A percentile compares a stretch with the other conserved stretches of the same genome.
phyloP scores from a whole-genome alignment of 352 stramenopile species.

The Phytophthora foliorum region DNA sequence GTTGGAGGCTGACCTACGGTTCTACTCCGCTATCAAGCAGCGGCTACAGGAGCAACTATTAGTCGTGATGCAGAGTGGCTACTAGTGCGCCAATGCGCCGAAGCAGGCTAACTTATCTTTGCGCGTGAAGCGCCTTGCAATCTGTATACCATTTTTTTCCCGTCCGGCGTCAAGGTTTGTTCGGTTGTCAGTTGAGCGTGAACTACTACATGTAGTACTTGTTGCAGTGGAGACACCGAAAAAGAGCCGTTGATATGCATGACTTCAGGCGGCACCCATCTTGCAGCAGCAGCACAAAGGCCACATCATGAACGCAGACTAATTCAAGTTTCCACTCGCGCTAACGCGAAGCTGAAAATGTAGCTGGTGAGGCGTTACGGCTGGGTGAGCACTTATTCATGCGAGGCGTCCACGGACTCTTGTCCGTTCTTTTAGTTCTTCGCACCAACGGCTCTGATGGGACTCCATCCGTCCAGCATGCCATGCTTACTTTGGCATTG shows the following conservation, averaged over 20 bases:
- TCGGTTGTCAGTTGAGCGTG: constrained; percentile 11
- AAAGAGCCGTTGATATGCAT: neutral
- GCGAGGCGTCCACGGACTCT: constrained; percentile 3
- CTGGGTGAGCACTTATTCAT: neutral
- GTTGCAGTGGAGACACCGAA: constrained; percentile 5
- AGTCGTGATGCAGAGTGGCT: constrained; percentile 75
- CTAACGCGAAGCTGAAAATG: neutral
- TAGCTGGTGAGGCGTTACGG: neutral
- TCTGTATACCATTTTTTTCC: constrained; percentile 23
- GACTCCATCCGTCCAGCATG: neutral
- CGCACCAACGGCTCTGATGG: constrained; percentile 14
- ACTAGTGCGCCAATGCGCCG: constrained; percentile 36
- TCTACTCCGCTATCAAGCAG: constrained; percentile 83
- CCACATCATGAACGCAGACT: neutral
- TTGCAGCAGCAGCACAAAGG: neutral
- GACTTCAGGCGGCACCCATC: neutral
- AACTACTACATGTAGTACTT: no score
- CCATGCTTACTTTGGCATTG: constrained; percentile 14
- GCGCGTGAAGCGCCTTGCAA: constrained; percentile 19
- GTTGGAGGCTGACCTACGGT: constrained; percentile 69
- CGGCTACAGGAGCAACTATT: constrained; percentile 76
- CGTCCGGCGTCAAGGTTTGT: neutral
- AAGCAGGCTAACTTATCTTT: constrained; percentile 38
- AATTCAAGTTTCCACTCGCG: constrained; percentile 6
- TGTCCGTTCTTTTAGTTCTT: constrained; percentile 11